These are phyloP conservation scores for Backusella liffmaniae DNA, from an alignment of 192 early-diverging fungal genomes.

Conservation along the genomic window DNA sequence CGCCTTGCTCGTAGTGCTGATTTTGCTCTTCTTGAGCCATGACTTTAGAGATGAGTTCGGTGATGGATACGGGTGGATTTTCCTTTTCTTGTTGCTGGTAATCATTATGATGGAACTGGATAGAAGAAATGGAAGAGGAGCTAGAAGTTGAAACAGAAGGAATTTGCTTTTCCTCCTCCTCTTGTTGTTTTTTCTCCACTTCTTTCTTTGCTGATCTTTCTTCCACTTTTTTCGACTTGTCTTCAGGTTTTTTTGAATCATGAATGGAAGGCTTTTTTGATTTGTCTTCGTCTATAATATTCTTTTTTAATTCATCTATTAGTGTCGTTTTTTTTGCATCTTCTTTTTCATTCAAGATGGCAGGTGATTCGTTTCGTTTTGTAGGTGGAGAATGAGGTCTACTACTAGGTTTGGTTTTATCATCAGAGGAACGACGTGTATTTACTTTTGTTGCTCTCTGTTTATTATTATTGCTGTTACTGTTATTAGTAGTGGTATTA, in stretches of 20 bases:
- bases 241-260: neutral
- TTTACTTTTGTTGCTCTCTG: slow-evolving; percentile 6
- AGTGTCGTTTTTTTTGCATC: neutral
- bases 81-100: neutral
- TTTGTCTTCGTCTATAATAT: neutral
- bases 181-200: neutral
- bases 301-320: neutral
- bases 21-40: neutral
- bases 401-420: neutral
- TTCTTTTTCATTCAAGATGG: neutral
- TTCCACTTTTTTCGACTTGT: neutral
- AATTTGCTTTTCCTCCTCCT: neutral
- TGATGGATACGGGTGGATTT: neutral
- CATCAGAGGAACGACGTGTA: neutral
- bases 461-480: neutral
- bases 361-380: slow-evolving; percentile 10
- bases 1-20: neutral
- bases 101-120: neutral
- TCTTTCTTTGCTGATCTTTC: neutral
- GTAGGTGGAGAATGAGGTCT: slow-evolving; percentile 15
- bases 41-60: neutral
- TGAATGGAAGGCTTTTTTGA: neutral
- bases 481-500: neutral
- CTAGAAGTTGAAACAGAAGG: neutral
- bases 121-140: neutral